A percentile compares a stretch with the other conserved stretches of the same genome.
Evolutionary conservation across 2,329 filamentous ascomycete genomes (phyloP).

Genomic region (Neophaeococcomyces aloes): DNA sequence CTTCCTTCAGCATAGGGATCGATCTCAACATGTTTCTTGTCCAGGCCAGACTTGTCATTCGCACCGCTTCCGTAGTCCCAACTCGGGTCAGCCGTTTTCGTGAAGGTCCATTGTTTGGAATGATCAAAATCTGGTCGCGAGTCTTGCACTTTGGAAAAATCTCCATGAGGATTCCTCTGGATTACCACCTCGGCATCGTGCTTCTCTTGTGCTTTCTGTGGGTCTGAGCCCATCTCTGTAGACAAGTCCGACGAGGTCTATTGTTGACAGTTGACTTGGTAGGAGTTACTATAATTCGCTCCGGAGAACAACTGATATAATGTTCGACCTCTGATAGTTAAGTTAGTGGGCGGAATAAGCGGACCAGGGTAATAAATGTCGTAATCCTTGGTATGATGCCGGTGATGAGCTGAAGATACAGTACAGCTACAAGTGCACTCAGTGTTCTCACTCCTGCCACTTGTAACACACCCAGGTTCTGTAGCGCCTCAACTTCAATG

Average conservation of each 20-base stretch:
- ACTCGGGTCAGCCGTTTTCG: slow-evolving; percentile 31
- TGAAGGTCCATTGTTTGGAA: slow-evolving; percentile 26
- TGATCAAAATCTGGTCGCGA: slow-evolving; percentile 34
- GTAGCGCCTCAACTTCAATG: too few species aligned
- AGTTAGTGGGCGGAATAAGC: too few species aligned
- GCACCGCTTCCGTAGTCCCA: slow-evolving; percentile 36
- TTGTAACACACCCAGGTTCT: too few species aligned
- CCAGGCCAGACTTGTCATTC: slow-evolving; percentile 35
- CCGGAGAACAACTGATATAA: too few species aligned
- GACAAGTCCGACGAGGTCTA: background rate
- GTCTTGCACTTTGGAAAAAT: slow-evolving; percentile 32
- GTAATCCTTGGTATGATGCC: too few species aligned
- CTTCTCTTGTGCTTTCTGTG: slow-evolving; percentile 17
- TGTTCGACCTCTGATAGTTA: too few species aligned
- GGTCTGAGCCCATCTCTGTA: slow-evolving; percentile 3
- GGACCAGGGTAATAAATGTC: too few species aligned
- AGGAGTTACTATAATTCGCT: background rate
- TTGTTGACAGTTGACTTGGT: background rate
- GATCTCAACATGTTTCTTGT: slow-evolving; percentile 60
- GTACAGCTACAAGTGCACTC: too few species aligned
- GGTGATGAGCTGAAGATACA: too few species aligned
- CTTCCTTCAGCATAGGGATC: slow-evolving; percentile 59
- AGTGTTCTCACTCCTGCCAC: too few species aligned
- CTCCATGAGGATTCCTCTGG: slow-evolving; percentile 25
- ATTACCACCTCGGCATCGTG: slow-evolving; percentile 34